Base-by-base conservation (phyloP, 305 asterid genomes). In the Solanum hybrid region DNA sequence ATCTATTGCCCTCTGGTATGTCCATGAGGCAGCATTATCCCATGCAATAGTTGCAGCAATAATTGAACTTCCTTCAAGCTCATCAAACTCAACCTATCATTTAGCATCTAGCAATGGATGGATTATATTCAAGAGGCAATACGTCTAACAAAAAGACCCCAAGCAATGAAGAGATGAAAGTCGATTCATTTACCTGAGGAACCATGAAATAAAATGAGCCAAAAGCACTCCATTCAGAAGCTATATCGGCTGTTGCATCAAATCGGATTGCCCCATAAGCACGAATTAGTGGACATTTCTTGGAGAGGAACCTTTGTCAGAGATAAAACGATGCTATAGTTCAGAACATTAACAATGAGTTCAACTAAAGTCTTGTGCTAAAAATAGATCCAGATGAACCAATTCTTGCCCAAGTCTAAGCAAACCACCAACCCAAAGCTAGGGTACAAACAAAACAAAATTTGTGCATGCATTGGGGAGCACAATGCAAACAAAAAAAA, bases 251-350 rank as follows among this genome's bases (percentile, higher is more conserved):
- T 90, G 90, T 93, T 60, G 96, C 94, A 85, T 96, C 98, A 90
- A 96, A 97, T 29, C 99, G 96, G 24, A 97, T 95, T 22, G 95
- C 98, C 31, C 99, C 99, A 91, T 97, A 96, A 79, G 99, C 99
- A 88, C 98, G 99, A 87, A 97, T 95, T 90, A 97, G 85, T 3
- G 99, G 99, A 90, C 95, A 94, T 88, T 92, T 94, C 91, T 95
- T 96, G 89, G 98, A 95, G 88, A 97, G 92, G 92, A 96, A 97
- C 96, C 99, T 96, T 80, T 22, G 85, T 34, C 31, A 13, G 34
- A 75, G 45, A 34, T 17, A 78, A 86, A 77, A 76, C 36, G 78
- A 81, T 38, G 84, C 87, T 56, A 92, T 86, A 38, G 84, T 85
- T 45, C 36, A 40, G 76, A 88, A 32, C 60, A 36, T 88, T 45